A percentile compares a stretch with the other conserved stretches of the same genome.
phyloP scores from a whole-genome alignment of 768 basidiomycete genomes.

The Psilocybe subaeruginosa region DNA sequence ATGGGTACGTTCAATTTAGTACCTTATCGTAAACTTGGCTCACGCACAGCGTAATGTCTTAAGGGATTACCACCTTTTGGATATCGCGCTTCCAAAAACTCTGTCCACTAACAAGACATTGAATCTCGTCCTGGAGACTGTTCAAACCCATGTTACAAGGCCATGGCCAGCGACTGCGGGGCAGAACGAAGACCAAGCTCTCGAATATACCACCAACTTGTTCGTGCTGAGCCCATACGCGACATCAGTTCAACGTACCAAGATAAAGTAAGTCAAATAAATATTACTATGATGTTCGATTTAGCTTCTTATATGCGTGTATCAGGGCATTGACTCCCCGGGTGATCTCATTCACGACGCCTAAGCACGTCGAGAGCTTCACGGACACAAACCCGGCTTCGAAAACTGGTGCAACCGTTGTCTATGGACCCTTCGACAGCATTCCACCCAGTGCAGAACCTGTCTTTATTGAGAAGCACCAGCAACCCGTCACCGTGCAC shows the following conservation, averaged over 20 bases:
- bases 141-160: conserved; percentile 76
- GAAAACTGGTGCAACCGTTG: conserved; percentile 79
- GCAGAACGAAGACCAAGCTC: conserved; percentile 78
- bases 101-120: conserved; percentile 61
- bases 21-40: not conserved
- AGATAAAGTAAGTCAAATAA: conserved; percentile 66
- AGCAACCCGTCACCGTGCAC: conserved; percentile 73
- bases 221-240: conserved; percentile 86
- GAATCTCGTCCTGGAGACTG: conserved; percentile 78
- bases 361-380: conserved; percentile 61
- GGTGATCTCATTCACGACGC: conserved; percentile 73
- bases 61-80: conserved; percentile 56
- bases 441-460: conserved; percentile 64
- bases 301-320: conserved; percentile 11
- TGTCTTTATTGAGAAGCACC: conserved; percentile 60
- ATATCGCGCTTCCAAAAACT: conserved; percentile 64
- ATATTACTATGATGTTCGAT: not conserved
- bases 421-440: conserved; percentile 87
- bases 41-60: conserved; percentile 2
- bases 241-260: conserved; percentile 82
- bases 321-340: conserved; percentile 70
- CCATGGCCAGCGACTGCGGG: conserved; percentile 75
- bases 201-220: conserved; percentile 77
- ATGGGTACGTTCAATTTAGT: conserved; percentile 47
- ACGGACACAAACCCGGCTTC: conserved; percentile 62